Conservation (phyloP, 441 rosid species). For the Syzygium malaccense region DNA sequence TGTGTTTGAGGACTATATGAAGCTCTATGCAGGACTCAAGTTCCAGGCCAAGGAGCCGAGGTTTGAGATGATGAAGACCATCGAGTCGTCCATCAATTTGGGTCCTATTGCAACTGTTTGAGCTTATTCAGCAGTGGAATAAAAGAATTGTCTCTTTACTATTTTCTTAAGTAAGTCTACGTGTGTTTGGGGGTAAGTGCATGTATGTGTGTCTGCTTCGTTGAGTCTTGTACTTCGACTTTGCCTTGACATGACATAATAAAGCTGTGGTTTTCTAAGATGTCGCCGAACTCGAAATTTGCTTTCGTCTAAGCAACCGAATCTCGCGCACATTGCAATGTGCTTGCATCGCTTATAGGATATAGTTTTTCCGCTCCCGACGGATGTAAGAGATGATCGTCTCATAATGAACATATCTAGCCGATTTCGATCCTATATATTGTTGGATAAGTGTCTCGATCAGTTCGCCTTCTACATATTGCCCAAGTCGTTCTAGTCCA, state of each 20-base stretch:
- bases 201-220: not conserved
- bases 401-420: not conserved
- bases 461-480: not conserved
- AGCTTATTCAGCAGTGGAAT: not conserved
- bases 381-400: not conserved
- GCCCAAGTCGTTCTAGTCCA: not conserved
- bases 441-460: not conserved
- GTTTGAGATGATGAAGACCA: not conserved
- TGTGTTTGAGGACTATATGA: constrained; percentile 8
- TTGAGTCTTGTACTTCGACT: not conserved
- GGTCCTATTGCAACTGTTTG: not conserved
- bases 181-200: not conserved
- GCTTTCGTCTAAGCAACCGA: not conserved
- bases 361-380: not conserved
- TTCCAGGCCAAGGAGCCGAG: not conserved
- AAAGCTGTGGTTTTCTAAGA: not conserved
- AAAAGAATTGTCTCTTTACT: not conserved
- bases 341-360: not conserved
- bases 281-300: not conserved
- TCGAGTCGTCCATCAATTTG: not conserved
- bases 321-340: not conserved
- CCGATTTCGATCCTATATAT: not conserved
- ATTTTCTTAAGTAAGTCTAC: not conserved
- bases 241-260: not conserved
- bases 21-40: constrained; percentile 3